Conservation (phyloP, 352 stramenopile species). For the Globisporangium middletonii region DNA sequence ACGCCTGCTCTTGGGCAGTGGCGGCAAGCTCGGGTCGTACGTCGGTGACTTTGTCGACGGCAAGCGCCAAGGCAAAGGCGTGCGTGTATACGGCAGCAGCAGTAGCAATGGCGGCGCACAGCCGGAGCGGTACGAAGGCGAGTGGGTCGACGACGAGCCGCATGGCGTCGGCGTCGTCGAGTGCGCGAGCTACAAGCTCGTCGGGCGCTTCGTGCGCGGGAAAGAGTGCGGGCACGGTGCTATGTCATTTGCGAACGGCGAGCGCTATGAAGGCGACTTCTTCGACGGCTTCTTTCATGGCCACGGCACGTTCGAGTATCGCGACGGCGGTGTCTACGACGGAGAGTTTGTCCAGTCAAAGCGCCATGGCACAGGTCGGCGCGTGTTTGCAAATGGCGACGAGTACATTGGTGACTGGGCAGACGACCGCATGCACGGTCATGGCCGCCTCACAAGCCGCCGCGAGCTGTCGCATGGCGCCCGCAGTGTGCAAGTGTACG, state of each 20-base stretch:
- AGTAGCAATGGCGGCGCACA: background rate
- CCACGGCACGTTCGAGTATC: conserved; percentile 34
- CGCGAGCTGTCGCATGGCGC: background rate
- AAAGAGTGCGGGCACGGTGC: conserved; percentile 48
- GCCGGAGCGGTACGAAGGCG: conserved; percentile 52
- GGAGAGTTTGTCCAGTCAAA: conserved; percentile 40
- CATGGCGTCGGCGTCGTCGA: conserved; percentile 53
- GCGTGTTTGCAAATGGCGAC: conserved; percentile 48
- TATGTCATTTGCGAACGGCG: conserved; percentile 52
- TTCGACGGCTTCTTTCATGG: conserved; percentile 36
- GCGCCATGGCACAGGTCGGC: conserved; percentile 40
- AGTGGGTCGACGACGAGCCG: conserved; percentile 54
- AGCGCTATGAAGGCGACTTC: conserved; percentile 69
- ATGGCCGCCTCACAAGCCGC: conserved; percentile 28
- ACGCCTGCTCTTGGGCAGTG: conserved; percentile 33
- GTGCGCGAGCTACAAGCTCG: conserved; percentile 40
- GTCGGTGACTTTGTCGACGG: conserved; percentile 49
- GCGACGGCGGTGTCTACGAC: conserved; percentile 51
- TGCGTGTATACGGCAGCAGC: conserved; percentile 43
- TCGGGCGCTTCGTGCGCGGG: conserved; percentile 49
- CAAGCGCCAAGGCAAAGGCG: conserved; percentile 50
- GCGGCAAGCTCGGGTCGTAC: conserved; percentile 50
- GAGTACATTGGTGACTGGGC: conserved; percentile 53
- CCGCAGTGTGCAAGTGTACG: conserved; percentile 26
- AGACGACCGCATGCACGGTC: conserved; percentile 53